Evolutionary conservation across 257 asterid genomes (phyloP).

Genomic region (Eustoma russellianum): DNA sequence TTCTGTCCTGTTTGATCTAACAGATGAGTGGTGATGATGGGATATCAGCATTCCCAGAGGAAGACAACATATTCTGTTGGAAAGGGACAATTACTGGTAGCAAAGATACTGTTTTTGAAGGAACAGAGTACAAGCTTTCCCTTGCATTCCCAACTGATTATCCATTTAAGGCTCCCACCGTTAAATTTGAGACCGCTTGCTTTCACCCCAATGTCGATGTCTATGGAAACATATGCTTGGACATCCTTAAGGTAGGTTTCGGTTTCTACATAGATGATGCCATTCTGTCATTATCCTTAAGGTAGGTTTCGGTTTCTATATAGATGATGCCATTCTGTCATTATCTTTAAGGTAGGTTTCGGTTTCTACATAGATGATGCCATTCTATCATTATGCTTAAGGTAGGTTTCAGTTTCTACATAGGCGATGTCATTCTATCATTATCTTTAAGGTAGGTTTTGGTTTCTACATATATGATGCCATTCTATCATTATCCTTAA

Average conservation of each 20-base stretch:
- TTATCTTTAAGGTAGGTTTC: conserved; percentile 90
- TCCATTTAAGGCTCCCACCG: conserved; percentile 92
- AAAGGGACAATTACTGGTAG: conserved; percentile 88
- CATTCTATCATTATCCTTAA: too few relatives aligned
- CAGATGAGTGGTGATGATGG: conserved; percentile 90
- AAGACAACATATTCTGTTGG: conserved; percentile 91
- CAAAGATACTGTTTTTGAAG: conserved; percentile 87
- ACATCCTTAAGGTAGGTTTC: conserved; percentile 89
- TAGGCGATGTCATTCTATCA: too few relatives aligned
- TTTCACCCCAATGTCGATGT: conserved; percentile 92
- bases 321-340: too few relatives aligned
- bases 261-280: too few relatives aligned
- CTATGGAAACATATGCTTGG: conserved; percentile 84
- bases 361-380: too few relatives aligned
- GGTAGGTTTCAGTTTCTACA: conserved; percentile 30
- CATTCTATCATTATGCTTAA: conserved; percentile 56
- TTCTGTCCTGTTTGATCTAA: neutral
- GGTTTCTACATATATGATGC: neutral
- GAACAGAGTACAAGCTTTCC: conserved; percentile 81
- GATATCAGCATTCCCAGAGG: conserved; percentile 95
- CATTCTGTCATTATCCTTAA: conserved; percentile 56
- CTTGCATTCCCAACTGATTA: conserved; percentile 68
- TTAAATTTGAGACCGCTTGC: conserved; percentile 85
- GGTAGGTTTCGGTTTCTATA: conserved; percentile 30
- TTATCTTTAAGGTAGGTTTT: too few relatives aligned